Base-by-base conservation (phyloP, 495 filamentous ascomycete species). In the Penicillium soppii region DNA sequence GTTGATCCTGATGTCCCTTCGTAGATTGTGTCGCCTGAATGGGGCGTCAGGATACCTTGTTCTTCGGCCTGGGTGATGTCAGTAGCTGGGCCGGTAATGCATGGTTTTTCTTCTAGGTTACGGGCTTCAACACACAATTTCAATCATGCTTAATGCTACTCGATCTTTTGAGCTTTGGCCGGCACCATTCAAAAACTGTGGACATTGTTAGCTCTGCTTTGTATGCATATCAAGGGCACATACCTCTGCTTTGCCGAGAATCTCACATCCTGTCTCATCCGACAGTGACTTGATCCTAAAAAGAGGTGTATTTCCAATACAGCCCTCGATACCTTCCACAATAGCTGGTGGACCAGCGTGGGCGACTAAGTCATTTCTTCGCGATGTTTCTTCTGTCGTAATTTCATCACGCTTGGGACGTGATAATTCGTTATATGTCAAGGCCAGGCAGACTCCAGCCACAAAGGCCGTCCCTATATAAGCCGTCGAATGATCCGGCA, bases 1-100 rank as follows among this genome's bases (percentile, higher is more conserved):
- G 90, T 96, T 46, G 87, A 91, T 47, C 94, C 94, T 10, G 95
- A 92, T 5, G 95, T 99, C 40, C 95, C 94, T 73, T 99, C 94
- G 71, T 97, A 99, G 59, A 99, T 88, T 17, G 85, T 91, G 62
- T 97, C 95, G 47, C 92, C 92, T 19, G 86, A 84, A 59, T 87
- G 73, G 0, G 95, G 94, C 5, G 73, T 81, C 42, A 99, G 70
- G 7, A 92, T 75, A 3, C 90, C 91, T 46, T 80, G 71, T 57
- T 83, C 78, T 74, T 97, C 92, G 27, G 95, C 94, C 73, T 86
- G 44, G 4, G 17, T 39, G 2, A 12, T 6, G 22, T 54, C 20
- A 54, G 42, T 32, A 7, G n/a, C 26, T 41, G 26, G 20, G 0
- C 23, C 22, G 20, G 16, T 22, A 16, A 1, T 2, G 10, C 4